Evolutionary conservation across 2,329 filamentous ascomycete species (phyloP).

Genomic region (Penicillium janthinellum): DNA sequence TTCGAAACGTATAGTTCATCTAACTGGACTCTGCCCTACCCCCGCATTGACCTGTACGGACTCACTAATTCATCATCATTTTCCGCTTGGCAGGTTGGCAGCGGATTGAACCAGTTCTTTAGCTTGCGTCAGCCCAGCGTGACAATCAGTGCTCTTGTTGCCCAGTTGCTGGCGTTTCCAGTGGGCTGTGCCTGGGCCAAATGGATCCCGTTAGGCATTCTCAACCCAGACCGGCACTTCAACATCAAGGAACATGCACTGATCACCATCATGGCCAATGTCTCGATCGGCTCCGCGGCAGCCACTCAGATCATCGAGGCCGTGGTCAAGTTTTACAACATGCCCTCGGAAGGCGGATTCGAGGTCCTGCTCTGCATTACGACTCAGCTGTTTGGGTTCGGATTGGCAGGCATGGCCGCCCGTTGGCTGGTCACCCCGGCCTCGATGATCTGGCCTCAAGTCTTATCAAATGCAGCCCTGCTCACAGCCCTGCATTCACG

Average conservation of each 20-base stretch:
- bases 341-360: slow-evolving; percentile 61
- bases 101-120: slow-evolving; percentile 44
- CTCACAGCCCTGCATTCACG: slow-evolving; percentile 44
- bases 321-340: slow-evolving; percentile 55
- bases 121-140: slow-evolving; percentile 43
- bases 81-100: slow-evolving; percentile 32
- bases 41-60: neutral
- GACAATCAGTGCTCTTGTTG: slow-evolving; percentile 42
- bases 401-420: slow-evolving; percentile 61
- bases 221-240: slow-evolving; percentile 48
- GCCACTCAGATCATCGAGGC: slow-evolving; percentile 44
- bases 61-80: slow-evolving; percentile 2
- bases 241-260: slow-evolving; percentile 47
- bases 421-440: slow-evolving; percentile 62
- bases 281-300: slow-evolving; percentile 49
- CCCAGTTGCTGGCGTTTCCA: slow-evolving; percentile 50
- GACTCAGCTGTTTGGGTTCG: slow-evolving; percentile 65
- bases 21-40: neutral
- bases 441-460: slow-evolving; percentile 66
- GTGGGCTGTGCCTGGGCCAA: slow-evolving; percentile 44
- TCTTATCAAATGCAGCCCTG: slow-evolving; percentile 54
- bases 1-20: neutral
- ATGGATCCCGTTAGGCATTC: slow-evolving; percentile 42
- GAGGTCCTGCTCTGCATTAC: slow-evolving; percentile 63
- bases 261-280: slow-evolving; percentile 51